phyloP scores from a whole-genome alignment of 1,139 yeast species.

The Suhomyces yuchorum region DNA sequence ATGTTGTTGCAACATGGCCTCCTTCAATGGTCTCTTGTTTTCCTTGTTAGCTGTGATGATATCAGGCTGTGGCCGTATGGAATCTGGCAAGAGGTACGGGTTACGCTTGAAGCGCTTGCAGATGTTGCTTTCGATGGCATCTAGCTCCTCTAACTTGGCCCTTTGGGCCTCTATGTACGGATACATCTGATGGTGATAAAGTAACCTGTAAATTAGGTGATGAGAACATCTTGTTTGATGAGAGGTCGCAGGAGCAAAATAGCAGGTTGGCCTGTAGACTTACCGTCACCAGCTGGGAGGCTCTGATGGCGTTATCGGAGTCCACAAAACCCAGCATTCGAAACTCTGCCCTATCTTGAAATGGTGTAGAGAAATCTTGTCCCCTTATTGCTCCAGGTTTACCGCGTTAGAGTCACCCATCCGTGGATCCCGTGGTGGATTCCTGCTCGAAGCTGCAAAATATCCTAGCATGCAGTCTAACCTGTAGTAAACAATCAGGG shows the following conservation, averaged over 20 bases:
- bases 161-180: slow-evolving; percentile 41
- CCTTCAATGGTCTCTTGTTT: slow-evolving; percentile 42
- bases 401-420: neutral
- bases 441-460: neutral
- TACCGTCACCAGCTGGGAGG: too few relatives aligned
- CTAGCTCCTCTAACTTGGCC: slow-evolving; percentile 39
- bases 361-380: too few relatives aligned
- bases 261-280: neutral
- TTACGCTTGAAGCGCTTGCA: slow-evolving; percentile 35
- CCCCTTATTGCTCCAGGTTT: too few relatives aligned
- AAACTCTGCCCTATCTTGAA: too few relatives aligned
- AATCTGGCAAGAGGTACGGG: slow-evolving; percentile 24
- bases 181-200: slow-evolving; percentile 23
- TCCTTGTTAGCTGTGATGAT: slow-evolving; percentile 9
- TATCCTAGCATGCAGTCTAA: too few relatives aligned
- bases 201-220: slow-evolving; percentile 4
- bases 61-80: slow-evolving; percentile 6
- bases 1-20: slow-evolving; percentile 62
- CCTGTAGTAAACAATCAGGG: neutral
- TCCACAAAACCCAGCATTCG: too few relatives aligned
- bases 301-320: too few relatives aligned
- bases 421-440: neutral
- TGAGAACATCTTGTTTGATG: neutral
- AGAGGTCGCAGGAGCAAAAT: neutral
- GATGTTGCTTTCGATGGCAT: slow-evolving; percentile 36